Evolutionary conservation across 148 eudicot genomes (phyloP).

Genomic region (Nepenthes gracilis): DNA sequence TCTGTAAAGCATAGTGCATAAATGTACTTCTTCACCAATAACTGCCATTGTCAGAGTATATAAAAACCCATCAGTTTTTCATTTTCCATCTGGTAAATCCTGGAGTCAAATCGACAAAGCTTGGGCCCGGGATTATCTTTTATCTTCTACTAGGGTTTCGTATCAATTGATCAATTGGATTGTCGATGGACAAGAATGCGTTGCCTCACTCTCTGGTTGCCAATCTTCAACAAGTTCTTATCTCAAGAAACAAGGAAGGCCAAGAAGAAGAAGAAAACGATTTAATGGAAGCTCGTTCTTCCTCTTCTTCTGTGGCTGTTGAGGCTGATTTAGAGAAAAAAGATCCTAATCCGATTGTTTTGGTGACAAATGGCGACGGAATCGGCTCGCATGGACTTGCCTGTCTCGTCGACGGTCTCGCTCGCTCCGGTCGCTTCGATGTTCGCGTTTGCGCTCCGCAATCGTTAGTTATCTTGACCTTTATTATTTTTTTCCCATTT

Average conservation of each 20-base stretch:
- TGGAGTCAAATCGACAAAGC: too few species aligned
- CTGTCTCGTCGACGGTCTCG: constrained; percentile 53
- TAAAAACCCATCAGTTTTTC: background rate
- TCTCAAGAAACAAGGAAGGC: constrained; percentile 18
- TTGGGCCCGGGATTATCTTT: background rate
- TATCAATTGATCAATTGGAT: constrained; percentile 3
- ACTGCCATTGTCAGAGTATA: too few species aligned
- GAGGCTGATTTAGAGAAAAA: constrained; percentile 14
- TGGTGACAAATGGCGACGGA: constrained; percentile 82
- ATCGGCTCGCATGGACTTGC: constrained; percentile 68
- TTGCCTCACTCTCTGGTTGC: constrained; percentile 55
- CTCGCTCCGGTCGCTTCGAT: constrained; percentile 34
- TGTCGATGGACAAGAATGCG: constrained; percentile 20
- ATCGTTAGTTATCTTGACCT: constrained; percentile 30
- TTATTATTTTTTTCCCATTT: too few species aligned
- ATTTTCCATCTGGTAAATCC: background rate
- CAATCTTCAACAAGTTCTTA: constrained; percentile 49
- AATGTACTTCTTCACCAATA: too few species aligned
- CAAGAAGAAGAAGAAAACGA: constrained; percentile 2
- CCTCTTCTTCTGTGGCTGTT: constrained; percentile 6
- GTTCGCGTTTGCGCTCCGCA: constrained; percentile 89
- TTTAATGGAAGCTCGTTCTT: constrained; percentile 3
- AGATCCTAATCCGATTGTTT: constrained; percentile 34
- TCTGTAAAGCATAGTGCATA: too few species aligned
- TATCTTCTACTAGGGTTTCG: constrained; percentile 11